phyloP scores from a whole-genome alignment of 345 rosid species.

The Eucalyptus rudis region DNA sequence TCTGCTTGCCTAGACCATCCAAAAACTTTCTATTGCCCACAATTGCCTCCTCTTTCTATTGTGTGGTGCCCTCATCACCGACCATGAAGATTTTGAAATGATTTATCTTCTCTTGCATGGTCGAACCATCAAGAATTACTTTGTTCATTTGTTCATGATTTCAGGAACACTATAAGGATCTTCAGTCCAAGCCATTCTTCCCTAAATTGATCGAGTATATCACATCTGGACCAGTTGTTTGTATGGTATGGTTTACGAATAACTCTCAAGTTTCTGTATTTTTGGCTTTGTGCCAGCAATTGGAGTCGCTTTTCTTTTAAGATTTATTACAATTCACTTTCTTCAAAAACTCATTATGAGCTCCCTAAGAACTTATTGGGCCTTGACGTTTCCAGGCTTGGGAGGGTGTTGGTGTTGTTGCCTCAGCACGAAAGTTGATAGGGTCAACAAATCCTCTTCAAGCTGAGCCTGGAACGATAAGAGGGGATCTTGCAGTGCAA shows the following conservation, averaged over 20 bases:
- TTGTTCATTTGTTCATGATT: not conserved
- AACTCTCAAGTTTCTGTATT: not conserved
- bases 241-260: conserved; percentile 46
- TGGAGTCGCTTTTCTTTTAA: not conserved
- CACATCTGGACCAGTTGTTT: conserved; percentile 92
- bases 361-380: not conserved
- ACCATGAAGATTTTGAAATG: not conserved
- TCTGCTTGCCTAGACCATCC: not conserved
- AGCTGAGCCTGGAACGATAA: conserved; percentile 96
- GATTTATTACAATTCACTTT: not conserved
- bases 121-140: not conserved
- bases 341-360: not conserved
- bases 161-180: conserved; percentile 96
- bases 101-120: not conserved
- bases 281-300: not conserved
- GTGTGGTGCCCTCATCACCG: not conserved
- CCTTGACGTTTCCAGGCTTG: conserved; percentile 45
- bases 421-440: conserved; percentile 85
- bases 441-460: conserved; percentile 93
- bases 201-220: conserved; percentile 71
- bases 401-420: conserved; percentile 97
- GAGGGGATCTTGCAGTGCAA: conserved; percentile 96
- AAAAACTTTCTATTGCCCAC: not conserved
- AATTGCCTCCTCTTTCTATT: not conserved
- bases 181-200: conserved; percentile 72